Evolutionary conservation across 2,329 filamentous ascomycete genomes (phyloP).

Genomic region (Botrytis porri): DNA sequence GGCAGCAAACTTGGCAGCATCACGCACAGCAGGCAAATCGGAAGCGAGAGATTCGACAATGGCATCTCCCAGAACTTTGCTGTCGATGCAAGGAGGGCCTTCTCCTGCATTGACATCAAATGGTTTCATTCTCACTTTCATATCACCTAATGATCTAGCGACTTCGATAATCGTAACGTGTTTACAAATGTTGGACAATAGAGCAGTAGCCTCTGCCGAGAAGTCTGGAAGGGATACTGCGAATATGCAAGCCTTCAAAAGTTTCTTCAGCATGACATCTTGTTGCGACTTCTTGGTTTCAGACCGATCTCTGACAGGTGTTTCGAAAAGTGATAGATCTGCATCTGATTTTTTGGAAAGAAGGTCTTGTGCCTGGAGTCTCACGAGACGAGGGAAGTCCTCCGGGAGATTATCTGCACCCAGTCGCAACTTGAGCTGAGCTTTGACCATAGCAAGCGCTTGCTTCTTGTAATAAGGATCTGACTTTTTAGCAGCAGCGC

Average conservation of each 20-base stretch:
- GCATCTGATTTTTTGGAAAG: slow-evolving; percentile 68
- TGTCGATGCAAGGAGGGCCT: slow-evolving; percentile 82
- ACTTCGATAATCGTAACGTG: slow-evolving; percentile 92
- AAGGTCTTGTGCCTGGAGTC: slow-evolving; percentile 86
- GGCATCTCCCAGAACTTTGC: slow-evolving; percentile 81
- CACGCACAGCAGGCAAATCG: slow-evolving; percentile 74
- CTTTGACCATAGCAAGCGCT: slow-evolving; percentile 80
- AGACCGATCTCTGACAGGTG: slow-evolving; percentile 76
- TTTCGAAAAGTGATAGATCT: slow-evolving; percentile 67
- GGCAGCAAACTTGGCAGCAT: slow-evolving; percentile 77
- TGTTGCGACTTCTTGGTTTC: slow-evolving; percentile 84
- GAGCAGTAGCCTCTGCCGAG: slow-evolving; percentile 68
- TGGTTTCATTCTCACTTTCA: slow-evolving; percentile 71
- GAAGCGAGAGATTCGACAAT: slow-evolving; percentile 88
- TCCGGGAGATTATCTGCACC: slow-evolving; percentile 86
- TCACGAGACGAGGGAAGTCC: slow-evolving; percentile 78
- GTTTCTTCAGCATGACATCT: slow-evolving; percentile 75
- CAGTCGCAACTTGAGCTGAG: slow-evolving; percentile 86
- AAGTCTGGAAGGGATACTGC: slow-evolving; percentile 80
- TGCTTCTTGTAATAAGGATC: slow-evolving; percentile 92
- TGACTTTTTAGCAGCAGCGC: slow-evolving; percentile 48
- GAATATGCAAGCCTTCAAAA: slow-evolving; percentile 86
- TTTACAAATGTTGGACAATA: slow-evolving; percentile 77
- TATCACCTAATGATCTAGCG: slow-evolving; percentile 75
- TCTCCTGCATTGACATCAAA: slow-evolving; percentile 88